phyloP scores from a whole-genome alignment of 2,329 filamentous ascomycete genomes.

The Didymella keratinophila region DNA sequence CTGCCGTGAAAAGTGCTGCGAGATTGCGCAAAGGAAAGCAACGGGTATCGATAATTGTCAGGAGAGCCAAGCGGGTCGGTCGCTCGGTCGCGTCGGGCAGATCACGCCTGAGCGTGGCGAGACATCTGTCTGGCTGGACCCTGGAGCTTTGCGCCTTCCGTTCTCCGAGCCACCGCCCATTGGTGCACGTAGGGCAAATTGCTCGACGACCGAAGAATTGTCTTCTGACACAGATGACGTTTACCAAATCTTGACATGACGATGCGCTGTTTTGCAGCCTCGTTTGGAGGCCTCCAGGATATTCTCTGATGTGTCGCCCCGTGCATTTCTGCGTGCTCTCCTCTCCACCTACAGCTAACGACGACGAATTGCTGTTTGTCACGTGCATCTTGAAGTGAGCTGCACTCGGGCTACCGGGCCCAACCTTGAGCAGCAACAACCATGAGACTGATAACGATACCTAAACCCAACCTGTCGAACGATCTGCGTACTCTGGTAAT shows the following conservation, averaged over 20 bases:
- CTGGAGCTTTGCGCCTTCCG: conserved; percentile 13
- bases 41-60: conserved; percentile 19
- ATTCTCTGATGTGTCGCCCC: not conserved
- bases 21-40: conserved; percentile 14
- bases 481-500: not conserved
- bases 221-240: conserved; percentile 1
- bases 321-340: not conserved
- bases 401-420: too few species aligned
- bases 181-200: conserved; percentile 6
- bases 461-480: not conserved
- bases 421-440: not conserved
- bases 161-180: conserved; percentile 7
- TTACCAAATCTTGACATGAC: not conserved
- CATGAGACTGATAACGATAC: not conserved
- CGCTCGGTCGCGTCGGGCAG: conserved; percentile 18
- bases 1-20: conserved; percentile 10
- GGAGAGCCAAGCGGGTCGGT: conserved; percentile 17
- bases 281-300: not conserved
- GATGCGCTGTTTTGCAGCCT: not conserved
- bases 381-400: not conserved
- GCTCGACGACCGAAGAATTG: not conserved
- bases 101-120: conserved; percentile 23
- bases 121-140: conserved; percentile 9
- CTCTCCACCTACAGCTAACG: too few species aligned
- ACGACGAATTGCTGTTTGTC: too few species aligned